phyloP scores from a whole-genome alignment of 768 basidiomycete species.

The Leccinum subgranulosum region DNA sequence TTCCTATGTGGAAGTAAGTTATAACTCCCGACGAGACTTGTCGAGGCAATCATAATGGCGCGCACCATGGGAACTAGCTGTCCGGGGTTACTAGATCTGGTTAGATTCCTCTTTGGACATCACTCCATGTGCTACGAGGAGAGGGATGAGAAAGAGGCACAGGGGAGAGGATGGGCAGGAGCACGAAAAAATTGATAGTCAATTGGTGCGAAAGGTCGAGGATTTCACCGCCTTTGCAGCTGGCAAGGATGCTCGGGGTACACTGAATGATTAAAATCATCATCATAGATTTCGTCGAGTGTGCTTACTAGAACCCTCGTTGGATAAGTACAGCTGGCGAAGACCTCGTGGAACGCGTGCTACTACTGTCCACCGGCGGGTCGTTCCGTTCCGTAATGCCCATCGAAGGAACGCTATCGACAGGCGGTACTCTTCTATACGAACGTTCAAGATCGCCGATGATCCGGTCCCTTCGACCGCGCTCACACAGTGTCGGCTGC shows the following conservation, averaged over 20 bases:
- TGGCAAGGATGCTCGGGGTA: neutral
- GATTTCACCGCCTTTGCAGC: neutral
- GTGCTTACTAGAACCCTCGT: neutral
- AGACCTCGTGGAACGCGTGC: conserved; percentile 15
- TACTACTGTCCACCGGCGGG: conserved; percentile 6
- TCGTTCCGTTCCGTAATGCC: conserved; percentile 2
- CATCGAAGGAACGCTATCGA: neutral
- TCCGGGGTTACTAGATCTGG: too few species aligned
- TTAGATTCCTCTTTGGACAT: too few species aligned
- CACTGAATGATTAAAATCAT: too few species aligned
- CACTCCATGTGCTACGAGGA: too few species aligned
- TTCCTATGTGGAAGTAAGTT: neutral
- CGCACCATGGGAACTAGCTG: too few species aligned
- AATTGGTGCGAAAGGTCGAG: neutral
- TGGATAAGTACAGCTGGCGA: neutral
- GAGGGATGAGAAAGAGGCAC: too few species aligned
- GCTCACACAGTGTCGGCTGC: neutral
- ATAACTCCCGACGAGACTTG: neutral
- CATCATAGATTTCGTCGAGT: neutral
- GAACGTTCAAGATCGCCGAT: conserved; percentile 8
- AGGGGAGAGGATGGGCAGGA: too few species aligned
- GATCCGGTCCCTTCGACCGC: too few species aligned
- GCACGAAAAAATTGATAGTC: too few species aligned
- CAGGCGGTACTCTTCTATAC: conserved; percentile 2
- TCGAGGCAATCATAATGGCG: too few species aligned